These are phyloP conservation scores for Amanita pseudoporphyria DNA, from an alignment of 768 basidiomycete genomes.

Conservation along the genomic window DNA sequence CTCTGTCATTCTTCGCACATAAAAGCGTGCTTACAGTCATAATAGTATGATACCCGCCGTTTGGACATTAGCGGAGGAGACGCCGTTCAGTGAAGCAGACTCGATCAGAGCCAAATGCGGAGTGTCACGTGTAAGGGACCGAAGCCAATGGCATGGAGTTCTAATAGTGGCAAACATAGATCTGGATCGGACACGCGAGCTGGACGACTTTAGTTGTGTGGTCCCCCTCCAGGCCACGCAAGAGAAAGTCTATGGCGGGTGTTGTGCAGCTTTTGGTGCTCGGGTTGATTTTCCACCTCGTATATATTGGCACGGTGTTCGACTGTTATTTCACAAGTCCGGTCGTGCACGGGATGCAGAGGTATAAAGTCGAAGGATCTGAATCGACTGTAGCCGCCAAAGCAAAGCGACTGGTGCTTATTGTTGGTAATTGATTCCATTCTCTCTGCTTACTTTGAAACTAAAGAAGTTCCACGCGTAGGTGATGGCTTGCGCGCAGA, in stretches of 20 bases:
- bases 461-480: slow-evolving; percentile 16
- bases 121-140: not conserved
- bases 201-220: too few relatives aligned
- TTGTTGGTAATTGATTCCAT: slow-evolving; percentile 47
- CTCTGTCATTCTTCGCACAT: not conserved
- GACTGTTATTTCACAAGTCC: slow-evolving; percentile 87
- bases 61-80: slow-evolving; percentile 43
- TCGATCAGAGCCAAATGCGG: not conserved
- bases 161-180: too few relatives aligned
- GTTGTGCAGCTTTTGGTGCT: slow-evolving; percentile 43
- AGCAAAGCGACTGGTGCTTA: slow-evolving; percentile 69
- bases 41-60: slow-evolving; percentile 72
- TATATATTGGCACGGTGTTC: slow-evolving; percentile 66
- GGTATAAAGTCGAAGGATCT: slow-evolving; percentile 27
- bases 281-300: slow-evolving; percentile 65
- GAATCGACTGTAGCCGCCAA: slow-evolving; percentile 20
- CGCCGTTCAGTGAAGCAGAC: not conserved
- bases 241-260: slow-evolving; percentile 12
- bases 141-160: not conserved
- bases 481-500: slow-evolving; percentile 84
- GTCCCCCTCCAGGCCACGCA: too few relatives aligned
- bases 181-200: not conserved
- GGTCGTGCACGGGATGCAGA: slow-evolving; percentile 69
- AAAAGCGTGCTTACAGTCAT: slow-evolving; percentile 45
- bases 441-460: not conserved